These are phyloP conservation scores for Penicillium sp. DNA, from an alignment of 2,329 filamentous ascomycete species.

Conservation along the genomic window DNA sequence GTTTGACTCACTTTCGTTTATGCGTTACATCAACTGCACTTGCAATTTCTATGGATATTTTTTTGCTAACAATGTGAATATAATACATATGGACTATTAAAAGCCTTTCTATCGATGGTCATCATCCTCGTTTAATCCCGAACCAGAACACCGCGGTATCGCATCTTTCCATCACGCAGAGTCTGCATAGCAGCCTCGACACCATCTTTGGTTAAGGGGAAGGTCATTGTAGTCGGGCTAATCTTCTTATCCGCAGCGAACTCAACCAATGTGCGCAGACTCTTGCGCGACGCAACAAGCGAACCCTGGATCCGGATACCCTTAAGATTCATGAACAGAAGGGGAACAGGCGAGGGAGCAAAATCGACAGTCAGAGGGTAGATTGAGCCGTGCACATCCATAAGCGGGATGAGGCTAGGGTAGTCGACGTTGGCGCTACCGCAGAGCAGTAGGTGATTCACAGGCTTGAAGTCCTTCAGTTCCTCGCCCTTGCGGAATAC, in stretches of 20 bases:
- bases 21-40: neutral
- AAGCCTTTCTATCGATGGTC: constrained; percentile 21
- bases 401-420: constrained; percentile 25
- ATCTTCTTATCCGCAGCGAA: constrained; percentile 64
- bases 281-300: constrained; percentile 62
- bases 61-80: neutral
- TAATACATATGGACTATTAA: neutral
- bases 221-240: constrained; percentile 64
- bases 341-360: constrained; percentile 19
- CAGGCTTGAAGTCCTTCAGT: constrained; percentile 24
- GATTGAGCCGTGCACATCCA: constrained; percentile 27
- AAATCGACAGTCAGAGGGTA: constrained; percentile 30
- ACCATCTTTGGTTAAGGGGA: constrained; percentile 50
- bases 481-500: constrained; percentile 25
- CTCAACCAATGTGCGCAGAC: constrained; percentile 59
- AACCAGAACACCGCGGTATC: constrained; percentile 50
- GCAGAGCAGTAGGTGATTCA: constrained; percentile 28
- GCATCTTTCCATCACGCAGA: constrained; percentile 48
- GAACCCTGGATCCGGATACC: constrained; percentile 64
- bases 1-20: no score
- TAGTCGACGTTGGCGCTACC: constrained; percentile 28
- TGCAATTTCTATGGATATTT: neutral
- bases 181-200: constrained; percentile 44
- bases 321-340: constrained; percentile 46
- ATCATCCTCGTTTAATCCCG: constrained; percentile 6